Conservation (phyloP, 371 early-diverging fungal genomes). For the Haplosporangium sp. region DNA sequence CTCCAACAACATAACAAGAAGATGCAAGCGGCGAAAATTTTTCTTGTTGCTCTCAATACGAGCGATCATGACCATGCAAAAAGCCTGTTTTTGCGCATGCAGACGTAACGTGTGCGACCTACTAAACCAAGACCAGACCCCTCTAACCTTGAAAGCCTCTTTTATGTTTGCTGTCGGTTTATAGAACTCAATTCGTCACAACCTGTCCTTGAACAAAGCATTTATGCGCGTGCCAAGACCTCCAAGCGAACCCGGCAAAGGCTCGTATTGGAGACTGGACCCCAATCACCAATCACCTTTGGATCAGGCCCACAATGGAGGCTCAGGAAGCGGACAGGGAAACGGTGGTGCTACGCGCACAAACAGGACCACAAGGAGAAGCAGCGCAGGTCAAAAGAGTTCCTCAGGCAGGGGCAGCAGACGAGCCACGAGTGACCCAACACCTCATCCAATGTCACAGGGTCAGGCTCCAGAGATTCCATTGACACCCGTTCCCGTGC, state of each 20-base stretch:
- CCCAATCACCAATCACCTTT: constrained; percentile 46
- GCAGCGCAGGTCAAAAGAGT: constrained; percentile 53
- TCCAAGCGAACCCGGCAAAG: constrained; percentile 94
- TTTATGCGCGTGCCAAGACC: constrained; percentile 93
- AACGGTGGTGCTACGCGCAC: constrained; percentile 25
- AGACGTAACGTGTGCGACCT: background rate
- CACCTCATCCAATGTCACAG: constrained; percentile 23
- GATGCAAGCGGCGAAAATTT: background rate
- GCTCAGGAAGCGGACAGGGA: constrained; percentile 22
- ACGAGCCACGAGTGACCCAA: constrained; percentile 37
- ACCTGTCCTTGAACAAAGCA: constrained; percentile 94
- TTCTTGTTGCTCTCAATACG: background rate
- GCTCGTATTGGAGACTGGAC: constrained; percentile 94
- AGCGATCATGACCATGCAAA: background rate
- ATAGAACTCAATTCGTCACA: constrained; percentile 98
- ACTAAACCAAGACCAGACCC: too few relatives aligned
- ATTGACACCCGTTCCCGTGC: constrained; percentile 46
- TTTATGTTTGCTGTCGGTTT: too few relatives aligned
- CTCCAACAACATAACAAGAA: too few relatives aligned
- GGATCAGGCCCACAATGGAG: constrained; percentile 17
- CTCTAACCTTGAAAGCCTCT: too few relatives aligned
- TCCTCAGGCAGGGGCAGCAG: constrained; percentile 33
- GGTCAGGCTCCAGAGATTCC: constrained; percentile 32
- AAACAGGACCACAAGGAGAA: constrained; percentile 48
- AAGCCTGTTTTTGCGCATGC: background rate